A percentile compares a stretch with the other conserved stretches of the same genome.
These are phyloP conservation scores for Auriculariales sp. DNA, from an alignment of 768 basidiomycete species.

Conservation along the genomic window DNA sequence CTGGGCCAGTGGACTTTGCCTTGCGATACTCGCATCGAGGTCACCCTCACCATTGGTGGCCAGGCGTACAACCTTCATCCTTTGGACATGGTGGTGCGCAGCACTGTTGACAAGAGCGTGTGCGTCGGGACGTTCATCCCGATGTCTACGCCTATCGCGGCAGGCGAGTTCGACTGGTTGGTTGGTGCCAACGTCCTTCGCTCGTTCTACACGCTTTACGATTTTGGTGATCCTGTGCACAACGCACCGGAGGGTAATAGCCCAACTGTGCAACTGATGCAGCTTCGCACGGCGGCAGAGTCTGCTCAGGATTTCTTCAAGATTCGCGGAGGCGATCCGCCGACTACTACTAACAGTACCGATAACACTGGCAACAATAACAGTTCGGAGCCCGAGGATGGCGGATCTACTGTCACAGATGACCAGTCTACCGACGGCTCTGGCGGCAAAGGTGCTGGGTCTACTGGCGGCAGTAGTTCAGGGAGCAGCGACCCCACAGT, in stretches of 20 bases:
- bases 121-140: slow-evolving; percentile 73
- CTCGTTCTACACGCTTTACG: slow-evolving; percentile 69
- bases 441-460: slow-evolving; percentile 21
- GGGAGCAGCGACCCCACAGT: slow-evolving; percentile 26
- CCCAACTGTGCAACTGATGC: slow-evolving; percentile 64
- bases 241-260: slow-evolving; percentile 41
- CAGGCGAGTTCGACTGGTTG: slow-evolving; percentile 67
- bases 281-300: slow-evolving; percentile 43
- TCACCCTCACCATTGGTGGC: slow-evolving; percentile 69
- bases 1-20: slow-evolving; percentile 60
- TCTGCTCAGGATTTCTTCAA: slow-evolving; percentile 61
- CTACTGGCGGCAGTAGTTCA: too few species aligned
- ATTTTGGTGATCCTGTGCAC: slow-evolving; percentile 54
- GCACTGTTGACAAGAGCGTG: slow-evolving; percentile 23
- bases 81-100: slow-evolving; percentile 49
- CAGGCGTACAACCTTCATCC: slow-evolving; percentile 68
- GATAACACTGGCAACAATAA: slow-evolving; percentile 30
- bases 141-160: slow-evolving; percentile 37
- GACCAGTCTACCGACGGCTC: slow-evolving; percentile 17
- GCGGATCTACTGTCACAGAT: not conserved
- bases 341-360: slow-evolving; percentile 56
- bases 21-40: slow-evolving; percentile 57
- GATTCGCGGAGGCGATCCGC: slow-evolving; percentile 47
- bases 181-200: slow-evolving; percentile 75
- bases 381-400: not conserved